A percentile compares a stretch with the other conserved stretches of the same genome.
phyloP scores from a whole-genome alignment of 225 moss, liverwort and hornwort species.

The Thuidium tamariscinum region DNA sequence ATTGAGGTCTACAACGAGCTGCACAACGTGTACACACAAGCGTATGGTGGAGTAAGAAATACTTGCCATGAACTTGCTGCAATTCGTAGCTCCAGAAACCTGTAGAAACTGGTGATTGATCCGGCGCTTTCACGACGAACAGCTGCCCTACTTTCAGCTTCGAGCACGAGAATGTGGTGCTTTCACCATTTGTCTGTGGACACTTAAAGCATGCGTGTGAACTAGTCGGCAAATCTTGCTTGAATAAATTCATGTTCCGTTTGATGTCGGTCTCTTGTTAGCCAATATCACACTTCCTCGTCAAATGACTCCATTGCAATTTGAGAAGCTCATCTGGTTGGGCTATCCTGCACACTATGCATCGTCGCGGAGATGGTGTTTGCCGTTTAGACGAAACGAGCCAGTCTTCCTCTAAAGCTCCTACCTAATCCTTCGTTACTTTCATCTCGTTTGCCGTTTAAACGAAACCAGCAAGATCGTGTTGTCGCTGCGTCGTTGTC shows the following conservation, averaged over 20 bases:
- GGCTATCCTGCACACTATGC: background rate
- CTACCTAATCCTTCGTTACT: background rate
- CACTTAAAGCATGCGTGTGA: background rate
- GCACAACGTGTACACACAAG: constrained; percentile 43
- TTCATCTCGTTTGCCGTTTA: background rate
- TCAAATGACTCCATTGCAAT: background rate
- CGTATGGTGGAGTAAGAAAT: constrained; percentile 46
- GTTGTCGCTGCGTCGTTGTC: background rate
- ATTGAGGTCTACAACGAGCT: constrained; percentile 46
- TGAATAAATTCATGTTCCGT: background rate
- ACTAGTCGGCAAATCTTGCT: background rate
- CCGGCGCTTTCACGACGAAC: background rate
- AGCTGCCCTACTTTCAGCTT: background rate
- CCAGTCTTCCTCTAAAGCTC: background rate
- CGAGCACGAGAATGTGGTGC: background rate
- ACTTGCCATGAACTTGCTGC: constrained; percentile 47
- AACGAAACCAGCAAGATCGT: background rate
- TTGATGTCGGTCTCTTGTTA: background rate
- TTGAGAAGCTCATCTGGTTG: background rate
- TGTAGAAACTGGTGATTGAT: background rate
- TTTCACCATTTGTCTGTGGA: background rate
- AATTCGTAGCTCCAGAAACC: constrained; percentile 10
- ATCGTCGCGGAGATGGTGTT: background rate
- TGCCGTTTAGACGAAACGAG: background rate
- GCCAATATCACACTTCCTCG: background rate